Conservation (phyloP, 768 basidiomycete species). For the Trametopsis cervina region DNA sequence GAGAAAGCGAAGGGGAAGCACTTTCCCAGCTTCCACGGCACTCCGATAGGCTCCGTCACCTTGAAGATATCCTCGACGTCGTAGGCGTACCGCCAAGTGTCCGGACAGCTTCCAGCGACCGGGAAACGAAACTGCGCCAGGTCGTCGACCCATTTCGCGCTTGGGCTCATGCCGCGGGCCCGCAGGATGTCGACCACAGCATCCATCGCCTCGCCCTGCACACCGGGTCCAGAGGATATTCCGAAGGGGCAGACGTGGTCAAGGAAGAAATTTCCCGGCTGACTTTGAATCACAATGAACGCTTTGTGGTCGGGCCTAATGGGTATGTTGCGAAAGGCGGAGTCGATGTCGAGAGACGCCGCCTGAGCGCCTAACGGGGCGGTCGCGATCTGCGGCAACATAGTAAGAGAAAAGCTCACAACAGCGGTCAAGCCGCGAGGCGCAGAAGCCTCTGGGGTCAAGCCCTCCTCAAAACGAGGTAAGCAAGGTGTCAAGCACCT, state of each 20-base stretch:
- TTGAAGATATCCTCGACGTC: conserved; percentile 25
- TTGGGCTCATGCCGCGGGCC: conserved; percentile 14
- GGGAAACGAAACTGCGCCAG: neutral
- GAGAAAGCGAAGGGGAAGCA: neutral
- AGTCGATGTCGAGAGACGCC: conserved; percentile 31
- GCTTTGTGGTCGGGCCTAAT: conserved; percentile 24
- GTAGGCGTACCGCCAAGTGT: conserved; percentile 9
- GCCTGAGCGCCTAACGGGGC: conserved; percentile 29
- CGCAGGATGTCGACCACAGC: conserved; percentile 26
- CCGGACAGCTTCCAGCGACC: neutral
- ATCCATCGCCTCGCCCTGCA: conserved; percentile 31
- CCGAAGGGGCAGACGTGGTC: conserved; percentile 30
- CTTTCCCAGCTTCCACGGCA: conserved; percentile 24
- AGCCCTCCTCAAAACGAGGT: too few relatives aligned
- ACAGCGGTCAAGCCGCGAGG: neutral
- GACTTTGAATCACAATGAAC: conserved; percentile 12
- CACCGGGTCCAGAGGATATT: conserved; percentile 25
- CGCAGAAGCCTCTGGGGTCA: neutral
- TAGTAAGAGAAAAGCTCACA: neutral
- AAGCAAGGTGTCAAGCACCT: too few relatives aligned
- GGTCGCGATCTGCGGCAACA: neutral
- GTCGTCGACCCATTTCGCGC: conserved; percentile 29
- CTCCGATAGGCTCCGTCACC: conserved; percentile 21
- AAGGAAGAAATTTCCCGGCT: conserved; percentile 26
- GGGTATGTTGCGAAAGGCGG: conserved; percentile 30